phyloP scores from a whole-genome alignment of 192 early-diverging fungal genomes.

The Funneliformis mosseae region DNA sequence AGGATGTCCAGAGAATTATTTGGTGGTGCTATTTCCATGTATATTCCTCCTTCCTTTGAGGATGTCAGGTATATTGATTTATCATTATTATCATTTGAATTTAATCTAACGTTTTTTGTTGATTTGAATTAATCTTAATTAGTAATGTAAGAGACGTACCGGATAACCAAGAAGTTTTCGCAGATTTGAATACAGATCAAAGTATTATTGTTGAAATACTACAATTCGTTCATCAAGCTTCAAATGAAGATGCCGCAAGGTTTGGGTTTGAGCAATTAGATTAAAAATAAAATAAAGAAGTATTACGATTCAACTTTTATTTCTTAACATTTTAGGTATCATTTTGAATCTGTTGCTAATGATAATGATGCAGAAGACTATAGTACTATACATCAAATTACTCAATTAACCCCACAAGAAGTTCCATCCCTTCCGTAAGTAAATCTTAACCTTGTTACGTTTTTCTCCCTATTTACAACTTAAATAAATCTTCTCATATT shows the following conservation, averaged over 20 bases:
- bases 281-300: neutral
- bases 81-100: neutral
- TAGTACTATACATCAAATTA: conserved; percentile 48
- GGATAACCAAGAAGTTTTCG: conserved; percentile 93
- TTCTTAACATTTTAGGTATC: conserved; percentile 52
- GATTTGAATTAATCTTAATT: conserved; percentile 1
- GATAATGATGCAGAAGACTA: conserved; percentile 72
- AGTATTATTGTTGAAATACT: conserved; percentile 89
- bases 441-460: neutral
- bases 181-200: conserved; percentile 65
- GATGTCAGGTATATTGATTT: conserved; percentile 55
- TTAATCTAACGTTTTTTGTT: neutral
- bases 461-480: neutral
- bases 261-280: conserved; percentile 55
- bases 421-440: conserved; percentile 63
- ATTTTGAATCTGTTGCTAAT: conserved; percentile 78
- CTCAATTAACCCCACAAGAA: conserved; percentile 42
- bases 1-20: conserved; percentile 43
- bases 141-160: conserved; percentile 83
- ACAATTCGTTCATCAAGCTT: conserved; percentile 57
- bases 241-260: conserved; percentile 54
- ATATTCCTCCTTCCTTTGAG: conserved; percentile 56
- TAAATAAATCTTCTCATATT: conserved; percentile 1
- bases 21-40: conserved; percentile 71
- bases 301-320: neutral